phyloP scores from a whole-genome alignment of 805 yeast species.

The Candida railenensis region DNA sequence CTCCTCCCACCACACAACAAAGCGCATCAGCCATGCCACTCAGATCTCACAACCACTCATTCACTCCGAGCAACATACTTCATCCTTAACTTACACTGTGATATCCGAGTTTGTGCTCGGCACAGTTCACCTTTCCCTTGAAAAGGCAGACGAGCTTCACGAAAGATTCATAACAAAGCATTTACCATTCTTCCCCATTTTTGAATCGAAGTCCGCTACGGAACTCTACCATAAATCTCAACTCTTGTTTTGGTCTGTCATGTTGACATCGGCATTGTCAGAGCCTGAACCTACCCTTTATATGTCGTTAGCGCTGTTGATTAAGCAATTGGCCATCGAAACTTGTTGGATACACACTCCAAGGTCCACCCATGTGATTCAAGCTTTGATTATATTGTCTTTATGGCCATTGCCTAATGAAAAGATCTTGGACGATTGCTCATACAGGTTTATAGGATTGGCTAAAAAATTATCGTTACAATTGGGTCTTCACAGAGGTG shows the following conservation, averaged over 20 bases:
- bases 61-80: not conserved
- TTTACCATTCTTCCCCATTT: constrained; percentile 77
- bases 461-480: constrained; percentile 85
- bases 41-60: not conserved
- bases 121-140: constrained; percentile 63
- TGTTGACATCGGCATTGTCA: constrained; percentile 79
- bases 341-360: constrained; percentile 94
- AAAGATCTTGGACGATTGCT: constrained; percentile 87
- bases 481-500: constrained; percentile 82
- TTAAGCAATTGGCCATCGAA: constrained; percentile 84
- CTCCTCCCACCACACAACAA: not conserved
- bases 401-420: constrained; percentile 94
- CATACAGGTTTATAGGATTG: constrained; percentile 82
- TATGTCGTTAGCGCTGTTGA: constrained; percentile 68
- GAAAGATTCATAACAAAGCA: constrained; percentile 62
- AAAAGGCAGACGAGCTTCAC: constrained; percentile 73
- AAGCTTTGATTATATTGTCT: constrained; percentile 79
- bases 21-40: not conserved
- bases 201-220: constrained; percentile 66
- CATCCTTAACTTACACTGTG: constrained; percentile 12
- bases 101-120: constrained; percentile 73
- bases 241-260: constrained; percentile 86
- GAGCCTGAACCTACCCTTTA: constrained; percentile 87
- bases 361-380: constrained; percentile 89
- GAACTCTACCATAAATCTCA: constrained; percentile 83